Evolutionary conservation across 2,329 filamentous ascomycete species (phyloP).

Genomic region (Xylariaceae sp.): DNA sequence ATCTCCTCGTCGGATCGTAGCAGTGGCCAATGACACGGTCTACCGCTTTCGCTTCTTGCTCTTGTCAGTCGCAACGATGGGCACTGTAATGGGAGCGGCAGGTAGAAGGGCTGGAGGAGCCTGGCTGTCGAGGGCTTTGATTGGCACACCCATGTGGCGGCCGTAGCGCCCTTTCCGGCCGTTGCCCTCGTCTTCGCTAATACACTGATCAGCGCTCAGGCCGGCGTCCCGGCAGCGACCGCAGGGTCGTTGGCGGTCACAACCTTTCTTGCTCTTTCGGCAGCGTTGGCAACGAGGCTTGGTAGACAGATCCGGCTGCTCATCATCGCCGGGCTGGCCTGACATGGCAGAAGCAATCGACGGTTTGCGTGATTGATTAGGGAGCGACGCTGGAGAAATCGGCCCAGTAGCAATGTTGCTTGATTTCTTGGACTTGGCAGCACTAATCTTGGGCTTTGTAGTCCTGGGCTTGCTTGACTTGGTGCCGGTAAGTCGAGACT

Average conservation of each 20-base stretch:
- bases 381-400: constrained; percentile 62
- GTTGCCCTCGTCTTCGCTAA: constrained; percentile 97
- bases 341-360: constrained; percentile 59
- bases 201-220: constrained; percentile 84
- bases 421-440: constrained; percentile 51
- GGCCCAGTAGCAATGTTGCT: constrained; percentile 38
- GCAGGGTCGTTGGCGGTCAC: constrained; percentile 92
- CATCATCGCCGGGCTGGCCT: constrained; percentile 68
- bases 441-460: constrained; percentile 38
- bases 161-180: constrained; percentile 91
- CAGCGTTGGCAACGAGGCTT: constrained; percentile 97
- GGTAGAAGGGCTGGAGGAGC: constrained; percentile 34
- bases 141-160: constrained; percentile 63
- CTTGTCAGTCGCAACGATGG: constrained; percentile 46
- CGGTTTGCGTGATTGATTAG: constrained; percentile 65
- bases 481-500: constrained; percentile 30
- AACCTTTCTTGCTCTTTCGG: constrained; percentile 99
- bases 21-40: constrained; percentile 9
- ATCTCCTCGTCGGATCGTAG: neutral
- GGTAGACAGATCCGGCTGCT: constrained; percentile 85
- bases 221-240: constrained; percentile 94
- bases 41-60: constrained; percentile 59
- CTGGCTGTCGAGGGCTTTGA: constrained; percentile 51
- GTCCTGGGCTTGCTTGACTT: constrained; percentile 45
- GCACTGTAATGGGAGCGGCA: constrained; percentile 41